Evolutionary conservation across 805 yeast species (phyloP), one percentile per base, ranked within the genome.

Genomic region (Candida anglica): DNA sequence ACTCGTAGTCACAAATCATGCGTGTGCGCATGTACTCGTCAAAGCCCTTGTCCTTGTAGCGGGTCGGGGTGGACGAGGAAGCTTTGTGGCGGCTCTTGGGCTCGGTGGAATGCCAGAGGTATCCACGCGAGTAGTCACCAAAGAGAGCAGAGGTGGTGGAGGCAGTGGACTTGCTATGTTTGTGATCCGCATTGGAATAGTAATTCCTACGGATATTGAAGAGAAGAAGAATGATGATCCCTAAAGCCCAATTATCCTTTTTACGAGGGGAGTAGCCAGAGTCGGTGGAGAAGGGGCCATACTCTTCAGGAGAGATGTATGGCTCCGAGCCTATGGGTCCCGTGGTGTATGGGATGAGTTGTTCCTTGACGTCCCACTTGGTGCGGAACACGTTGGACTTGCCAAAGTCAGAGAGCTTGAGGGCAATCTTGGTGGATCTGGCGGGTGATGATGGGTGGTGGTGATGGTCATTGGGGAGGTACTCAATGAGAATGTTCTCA

Each of bases 251-350:
- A 36, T 85, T 76, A 55, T 89, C 97, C 28, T 85, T 89, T 18
- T 78, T 68, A 5, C 14, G 13, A 16, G 19, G 26, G 16, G 33
- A 20, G 13, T 21, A n/a, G 9, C 24, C 20, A 17, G 18, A n/a
- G 13, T 34, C 64, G 69, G 28, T 21, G 23, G 11, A 21, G 23
- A 11, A 21, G 23, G 70, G 67, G 4, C 62, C 56, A 51, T 75
- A 84, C 56, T 89, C 96, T 52, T 88, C 97, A 0, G 97, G 97
- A 0, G 96, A 86, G 54, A 87, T 86, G 58, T 86, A 89, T 1
- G 96, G 93, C 38, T 80, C 91, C 1, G 94, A 82, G 3, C 97
- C 97, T 49, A 89, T 76, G 3, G 67, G 66, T n/a, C 95, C 95
- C 15, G 66, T 58, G 21, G 81, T 73, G 33, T 75, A 66, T 48